Conservation (phyloP, 2,329 filamentous ascomycete genomes). For the Stachybotrys echinatus region DNA sequence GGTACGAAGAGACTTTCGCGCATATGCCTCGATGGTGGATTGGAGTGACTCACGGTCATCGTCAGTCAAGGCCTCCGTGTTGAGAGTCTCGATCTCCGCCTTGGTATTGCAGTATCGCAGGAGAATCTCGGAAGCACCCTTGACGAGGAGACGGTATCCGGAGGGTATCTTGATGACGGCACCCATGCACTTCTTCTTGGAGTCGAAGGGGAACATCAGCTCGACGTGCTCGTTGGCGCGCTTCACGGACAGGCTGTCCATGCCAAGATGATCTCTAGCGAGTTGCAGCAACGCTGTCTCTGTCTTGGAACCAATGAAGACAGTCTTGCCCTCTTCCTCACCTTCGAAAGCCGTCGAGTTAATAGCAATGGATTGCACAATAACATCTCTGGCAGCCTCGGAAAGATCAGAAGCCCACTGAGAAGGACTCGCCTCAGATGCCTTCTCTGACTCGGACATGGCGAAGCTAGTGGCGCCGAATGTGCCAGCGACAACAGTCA, state of each 20-base stretch:
- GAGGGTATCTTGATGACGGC: conserved; percentile 44
- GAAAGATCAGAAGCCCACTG: conserved; percentile 13
- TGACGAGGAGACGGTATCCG: conserved; percentile 44
- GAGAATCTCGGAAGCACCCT: conserved; percentile 54
- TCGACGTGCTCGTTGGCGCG: conserved; percentile 40
- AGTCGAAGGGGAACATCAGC: conserved; percentile 51
- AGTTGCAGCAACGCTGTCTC: conserved; percentile 49
- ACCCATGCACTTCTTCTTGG: conserved; percentile 51
- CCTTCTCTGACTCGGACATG: conserved; percentile 19
- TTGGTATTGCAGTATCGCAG: conserved; percentile 44
- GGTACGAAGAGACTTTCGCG: conserved; percentile 63
- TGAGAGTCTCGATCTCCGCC: conserved; percentile 23
- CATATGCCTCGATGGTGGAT: conserved; percentile 53
- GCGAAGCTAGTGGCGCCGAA: conserved; percentile 42
- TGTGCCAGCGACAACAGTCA: conserved; percentile 68
- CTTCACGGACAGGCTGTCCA: conserved; percentile 38
- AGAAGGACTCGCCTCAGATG: conserved; percentile 6
- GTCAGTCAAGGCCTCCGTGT: conserved; percentile 36
- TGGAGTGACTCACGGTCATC: conserved; percentile 50
- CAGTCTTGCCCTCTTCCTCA: conserved; percentile 34
- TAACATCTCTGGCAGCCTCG: conserved; percentile 22
- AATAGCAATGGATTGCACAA: conserved; percentile 43
- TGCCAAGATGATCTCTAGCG: conserved; percentile 43
- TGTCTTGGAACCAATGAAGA: conserved; percentile 52
- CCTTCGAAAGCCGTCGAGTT: conserved; percentile 55